Evolutionary conservation across 148 eudicot species (phyloP), one percentile per base, ranked within the genome.

Genomic region (Chenopodium formosanum): DNA sequence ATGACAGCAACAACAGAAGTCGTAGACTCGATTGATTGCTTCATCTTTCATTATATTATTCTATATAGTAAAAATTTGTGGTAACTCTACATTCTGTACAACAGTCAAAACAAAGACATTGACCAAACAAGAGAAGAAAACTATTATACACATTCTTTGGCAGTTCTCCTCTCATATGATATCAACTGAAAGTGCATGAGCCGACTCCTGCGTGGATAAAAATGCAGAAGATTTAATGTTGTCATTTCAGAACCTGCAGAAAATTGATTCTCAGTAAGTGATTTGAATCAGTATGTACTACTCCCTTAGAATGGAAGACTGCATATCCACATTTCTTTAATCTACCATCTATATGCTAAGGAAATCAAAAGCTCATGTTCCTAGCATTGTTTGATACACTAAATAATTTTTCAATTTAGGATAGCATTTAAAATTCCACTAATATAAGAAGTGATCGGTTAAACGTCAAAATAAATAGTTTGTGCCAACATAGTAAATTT

Each of bases 161-260:
- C 48, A 19, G 22, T 72, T 46, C 75, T 14, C 58, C 56, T 72
- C 58, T 67, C 6, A 19, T 67, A 67, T 19, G 29, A 40, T 3
- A 72, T 72, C 4, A n/a, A 73, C 58, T 19, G 48, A 73, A 56
- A 22, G 19, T 47, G 32, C 76, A 47, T 12, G 27, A 73, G 58
- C 31, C 58, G 22, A 48, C 75, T 72, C 75, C 52, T 46, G 53
- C 75, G 37, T 32, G 46, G n/a, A 72, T 44, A 46, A 72, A 72
- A 72, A 72, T 20, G 29, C 53, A 40, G 29, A 72, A 53, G 52
- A 44, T 20, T 56, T 17, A 19, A 56, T n/a, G 9, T 7, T 20
- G 16, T 19, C 4, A 4, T 37, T 20, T 11, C 32, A 48, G 31
- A 73, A 73, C 76, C 60, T 73, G 60, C 76, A 73, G 3, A 46